Evolutionary conservation across 768 basidiomycete species (phyloP), one percentile per base, ranked within the genome.

Genomic region (Auricularia cornea): DNA sequence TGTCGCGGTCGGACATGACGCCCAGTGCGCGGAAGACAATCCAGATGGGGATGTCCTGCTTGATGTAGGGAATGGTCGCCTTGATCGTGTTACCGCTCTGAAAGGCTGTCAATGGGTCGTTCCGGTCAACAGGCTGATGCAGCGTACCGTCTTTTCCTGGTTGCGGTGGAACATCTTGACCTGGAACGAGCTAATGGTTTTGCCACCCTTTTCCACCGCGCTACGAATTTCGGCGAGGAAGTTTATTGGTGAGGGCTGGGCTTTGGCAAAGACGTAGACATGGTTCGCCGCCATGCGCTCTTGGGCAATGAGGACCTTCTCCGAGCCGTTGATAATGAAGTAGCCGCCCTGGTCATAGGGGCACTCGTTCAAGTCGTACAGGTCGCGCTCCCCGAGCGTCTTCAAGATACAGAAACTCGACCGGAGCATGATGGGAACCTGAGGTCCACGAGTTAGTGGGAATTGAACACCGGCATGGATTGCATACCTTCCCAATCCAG

Each of bases 231-330:
- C 95, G 40, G 97, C 94, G 51, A 98, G 83, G 77, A 96, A 97
- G 67, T 87, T 93, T 69, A 97, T 91, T 1, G 95, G 94, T 20
- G 94, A 95, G 3, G 96, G 95, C 68, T 96, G 93, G 0, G 92
- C 92, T 76, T 98, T 99, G 60, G 95, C 94, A 71, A 99, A 99
- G 60, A 98, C 94, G 75, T 98, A 99, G 67, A 99, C 97, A 71
- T 97, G 95, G 77, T 99, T 99, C 28, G 94, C 95, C 11, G 97
- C 96, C 95, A 98, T 98, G 60, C 97, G 87, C 74, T 99, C 97
- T 75, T 99, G 97, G 1, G 97, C 97, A 74, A 99, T 99, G 65
- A 99, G 81, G n/a, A 99, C 97, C 75, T 99, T 99, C 74, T 99
- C 97, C 2, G 97, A 98, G 14, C 97, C 97, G 69, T 98, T 98